Evolutionary conservation across 2,329 filamentous ascomycete genomes (phyloP).

Genomic region (Clathrospora elynae): DNA sequence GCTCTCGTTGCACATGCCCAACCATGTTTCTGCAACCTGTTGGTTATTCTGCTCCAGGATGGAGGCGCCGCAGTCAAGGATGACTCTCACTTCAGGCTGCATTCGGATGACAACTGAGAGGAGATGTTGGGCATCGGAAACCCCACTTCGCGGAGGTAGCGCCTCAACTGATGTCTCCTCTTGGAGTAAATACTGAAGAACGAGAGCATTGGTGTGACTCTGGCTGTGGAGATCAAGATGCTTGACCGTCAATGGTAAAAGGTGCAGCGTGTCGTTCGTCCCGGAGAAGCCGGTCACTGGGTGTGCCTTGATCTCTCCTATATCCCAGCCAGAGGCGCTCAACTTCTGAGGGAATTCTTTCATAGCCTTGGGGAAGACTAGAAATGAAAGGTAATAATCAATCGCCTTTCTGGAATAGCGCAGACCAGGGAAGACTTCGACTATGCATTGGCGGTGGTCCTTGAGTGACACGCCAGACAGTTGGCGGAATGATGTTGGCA

Average conservation of each 20-base stretch:
- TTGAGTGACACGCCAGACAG: constrained; percentile 43
- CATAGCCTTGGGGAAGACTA: constrained; percentile 66
- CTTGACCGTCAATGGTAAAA: constrained; percentile 62
- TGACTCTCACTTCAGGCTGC: constrained; percentile 56
- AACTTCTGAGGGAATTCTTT: constrained; percentile 68
- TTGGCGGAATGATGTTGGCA: constrained; percentile 48
- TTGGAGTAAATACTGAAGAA: constrained; percentile 63
- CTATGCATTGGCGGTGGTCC: constrained; percentile 56
- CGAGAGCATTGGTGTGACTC: constrained; percentile 69
- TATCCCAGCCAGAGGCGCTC: constrained; percentile 70
- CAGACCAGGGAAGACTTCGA: constrained; percentile 60
- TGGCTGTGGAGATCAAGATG: constrained; percentile 62
- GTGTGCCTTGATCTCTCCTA: constrained; percentile 55
- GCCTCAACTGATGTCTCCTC: constrained; percentile 41
- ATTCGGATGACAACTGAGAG: constrained; percentile 53
- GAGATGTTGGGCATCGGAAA: constrained; percentile 48
- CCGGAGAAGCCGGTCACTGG: constrained; percentile 71
- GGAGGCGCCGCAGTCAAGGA: constrained; percentile 73
- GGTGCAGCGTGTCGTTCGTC: constrained; percentile 65
- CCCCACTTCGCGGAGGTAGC: constrained; percentile 20
- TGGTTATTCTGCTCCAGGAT: constrained; percentile 63
- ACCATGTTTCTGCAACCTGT: constrained; percentile 58
- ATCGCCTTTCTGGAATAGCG: constrained; percentile 59
- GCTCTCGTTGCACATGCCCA: constrained; percentile 47
- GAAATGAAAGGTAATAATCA: constrained; percentile 65